phyloP scores from a whole-genome alignment of 1,284 basidiomycete genomes.

The Coniophora puteana region DNA sequence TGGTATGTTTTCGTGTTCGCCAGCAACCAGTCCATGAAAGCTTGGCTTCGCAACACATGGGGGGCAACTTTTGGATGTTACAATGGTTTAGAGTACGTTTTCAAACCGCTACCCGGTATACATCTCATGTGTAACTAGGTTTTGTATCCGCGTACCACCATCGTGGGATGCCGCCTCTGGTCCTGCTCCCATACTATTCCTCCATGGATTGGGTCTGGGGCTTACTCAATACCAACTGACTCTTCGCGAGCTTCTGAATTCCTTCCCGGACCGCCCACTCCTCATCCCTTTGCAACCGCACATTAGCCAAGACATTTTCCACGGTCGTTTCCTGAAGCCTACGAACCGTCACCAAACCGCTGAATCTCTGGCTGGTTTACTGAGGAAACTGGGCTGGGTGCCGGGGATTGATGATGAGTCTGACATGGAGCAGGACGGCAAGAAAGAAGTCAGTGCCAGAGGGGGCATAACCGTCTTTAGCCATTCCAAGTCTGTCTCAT shows the following conservation, averaged over 20 bases:
- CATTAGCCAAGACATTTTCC: conserved; percentile 82
- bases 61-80: conserved; percentile 45
- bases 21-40: conserved; percentile 49
- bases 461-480: conserved; percentile 75
- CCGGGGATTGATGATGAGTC: conserved; percentile 15
- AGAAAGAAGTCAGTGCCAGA: conserved; percentile 17
- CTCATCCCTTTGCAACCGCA: conserved; percentile 81
- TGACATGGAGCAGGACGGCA: conserved; percentile 14
- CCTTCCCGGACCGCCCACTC: conserved; percentile 68
- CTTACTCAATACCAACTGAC: conserved; percentile 61
- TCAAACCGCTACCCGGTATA: neutral
- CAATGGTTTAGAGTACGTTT: conserved; percentile 60
- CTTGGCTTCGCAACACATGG: conserved; percentile 43
- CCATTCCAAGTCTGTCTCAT: conserved; percentile 75
- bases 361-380: conserved; percentile 52
- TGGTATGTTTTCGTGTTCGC: conserved; percentile 64
- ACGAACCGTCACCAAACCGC: conserved; percentile 62
- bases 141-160: conserved; percentile 68
- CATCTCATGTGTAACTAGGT: conserved; percentile 39
- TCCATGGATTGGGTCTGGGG: conserved; percentile 87
- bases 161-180: conserved; percentile 55
- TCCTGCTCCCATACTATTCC: conserved; percentile 73
- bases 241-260: conserved; percentile 45
- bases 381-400: conserved; percentile 68
- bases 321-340: conserved; percentile 68